Conservation (phyloP, 331 rosid species). For the Quercus lobata region DNA sequence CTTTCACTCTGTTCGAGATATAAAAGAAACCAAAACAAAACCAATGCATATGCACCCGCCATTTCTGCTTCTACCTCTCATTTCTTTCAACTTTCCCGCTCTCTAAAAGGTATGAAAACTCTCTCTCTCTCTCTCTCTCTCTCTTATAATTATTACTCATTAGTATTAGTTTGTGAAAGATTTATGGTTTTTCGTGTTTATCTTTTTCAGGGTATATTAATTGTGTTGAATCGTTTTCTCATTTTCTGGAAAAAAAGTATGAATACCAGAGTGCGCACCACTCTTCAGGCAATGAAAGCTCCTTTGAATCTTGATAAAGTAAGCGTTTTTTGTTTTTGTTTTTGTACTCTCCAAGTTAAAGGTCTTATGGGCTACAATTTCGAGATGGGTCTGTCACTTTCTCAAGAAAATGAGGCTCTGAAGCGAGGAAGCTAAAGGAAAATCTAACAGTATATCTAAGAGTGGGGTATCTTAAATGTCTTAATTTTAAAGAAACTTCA, state of each 20-base stretch:
- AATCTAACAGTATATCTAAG: not conserved
- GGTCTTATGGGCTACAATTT: conserved; percentile 17
- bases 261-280: conserved; percentile 67
- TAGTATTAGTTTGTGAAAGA: not conserved
- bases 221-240: conserved; percentile 30
- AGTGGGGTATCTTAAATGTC: conserved; percentile 11
- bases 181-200: conserved; percentile 11
- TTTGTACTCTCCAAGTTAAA: not conserved
- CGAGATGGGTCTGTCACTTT: conserved; percentile 18
- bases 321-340: conserved; percentile 19
- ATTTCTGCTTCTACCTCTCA: conserved; percentile 28
- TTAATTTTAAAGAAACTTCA: conserved; percentile 28
- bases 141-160: conserved; percentile 1
- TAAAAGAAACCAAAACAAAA: conserved; percentile 9
- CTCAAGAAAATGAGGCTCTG: conserved; percentile 17
- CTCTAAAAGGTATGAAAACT: conserved; percentile 26
- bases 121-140: not conserved
- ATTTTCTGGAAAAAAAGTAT: conserved; percentile 46
- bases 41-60: conserved; percentile 22
- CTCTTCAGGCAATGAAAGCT: conserved; percentile 58
- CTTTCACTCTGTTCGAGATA: conserved; percentile 61
- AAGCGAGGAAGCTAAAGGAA: conserved; percentile 3
- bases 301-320: conserved; percentile 56
- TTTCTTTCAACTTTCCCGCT: conserved; percentile 73
- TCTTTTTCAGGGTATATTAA: conserved; percentile 25